Base-by-base conservation (phyloP, 768 basidiomycete species). In the Tricholoma flavovirens region DNA sequence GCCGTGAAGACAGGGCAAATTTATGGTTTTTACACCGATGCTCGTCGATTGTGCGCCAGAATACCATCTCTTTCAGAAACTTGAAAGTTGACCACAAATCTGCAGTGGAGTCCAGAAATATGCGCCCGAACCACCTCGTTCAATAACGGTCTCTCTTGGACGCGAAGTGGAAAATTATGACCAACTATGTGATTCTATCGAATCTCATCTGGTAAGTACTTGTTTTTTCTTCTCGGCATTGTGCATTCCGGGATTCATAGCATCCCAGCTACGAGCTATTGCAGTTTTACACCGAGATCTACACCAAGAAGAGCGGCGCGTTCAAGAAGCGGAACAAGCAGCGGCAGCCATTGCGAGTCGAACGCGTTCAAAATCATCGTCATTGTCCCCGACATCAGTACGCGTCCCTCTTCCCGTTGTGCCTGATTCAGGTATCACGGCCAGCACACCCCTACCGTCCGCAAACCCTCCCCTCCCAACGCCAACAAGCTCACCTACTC, bases 161-260 rank as follows among this genome's bases (percentile, higher is more conserved):
- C 81, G 81, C 35, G 88, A 90, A 64, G 73, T 90, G 3, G 88
- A 91, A 66, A 86, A 81, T 63, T 92, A 87, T 61, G 88, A 92
- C 63, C 87, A 90, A 62, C 59, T 90, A 4, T 89, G 88, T 62
- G 90, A 93, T 64, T 74, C 83, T 1, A 82, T 93, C 50, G 90
- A 92, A 67, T 78, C 83, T 38, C 82, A 83, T 52, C 62, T 93
- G 60, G 90, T 83, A 67, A 68, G 83, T 70, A 32, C 42, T 36
- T 30, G 48, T 30, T 22, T 24, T 36, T 30, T 22, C 24, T 36
- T 40, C 50, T 45, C 19, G 42, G 40, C 36, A 11, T 21, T 17
- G n/a, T 56, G 12, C n/a, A 22, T 42, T 32, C 21, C 53, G 53
- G 45, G 51, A 51, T 17, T 54, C 33, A 46, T 21, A 17, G 24